Percentiles rank a stretch among this genome's conserved stretches.
phyloP scores from a whole-genome alignment of 2,329 filamentous ascomycete genomes.

The Penicillium sp. region DNA sequence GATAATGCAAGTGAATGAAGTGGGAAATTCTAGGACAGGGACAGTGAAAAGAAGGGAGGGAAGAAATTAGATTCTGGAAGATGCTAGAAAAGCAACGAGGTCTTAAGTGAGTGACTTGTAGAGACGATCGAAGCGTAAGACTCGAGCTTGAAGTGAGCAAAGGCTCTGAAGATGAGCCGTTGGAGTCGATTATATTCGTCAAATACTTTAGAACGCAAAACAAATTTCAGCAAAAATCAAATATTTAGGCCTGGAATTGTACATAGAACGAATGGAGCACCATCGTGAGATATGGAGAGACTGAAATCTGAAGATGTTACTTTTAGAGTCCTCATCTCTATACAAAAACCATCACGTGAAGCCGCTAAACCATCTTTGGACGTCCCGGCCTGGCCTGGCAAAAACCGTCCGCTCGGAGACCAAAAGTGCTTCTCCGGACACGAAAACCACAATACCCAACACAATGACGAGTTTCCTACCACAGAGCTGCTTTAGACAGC shows the following conservation, averaged over 20 bases:
- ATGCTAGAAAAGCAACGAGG: neutral
- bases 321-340: slow-evolving; percentile 13
- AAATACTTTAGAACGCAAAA: neutral
- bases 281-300: neutral
- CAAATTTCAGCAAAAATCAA: neutral
- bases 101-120: neutral
- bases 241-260: neutral
- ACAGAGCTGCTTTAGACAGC: slow-evolving; percentile 64
- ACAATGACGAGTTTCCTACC: slow-evolving; percentile 69
- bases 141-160: neutral
- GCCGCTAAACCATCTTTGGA: slow-evolving; percentile 25
- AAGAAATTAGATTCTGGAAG: neutral
- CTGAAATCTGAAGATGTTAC: neutral
- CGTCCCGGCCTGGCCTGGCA: slow-evolving; percentile 27
- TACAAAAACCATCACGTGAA: slow-evolving; percentile 26
- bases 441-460: slow-evolving; percentile 29
- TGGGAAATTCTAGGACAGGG: neutral
- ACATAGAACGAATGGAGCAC: neutral
- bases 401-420: slow-evolving; percentile 39
- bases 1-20: slow-evolving; percentile 1
- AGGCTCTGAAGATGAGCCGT: neutral
- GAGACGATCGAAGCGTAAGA: neutral
- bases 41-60: neutral
- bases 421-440: slow-evolving; percentile 27
- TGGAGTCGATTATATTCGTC: neutral